Evolutionary conservation across 306 rosid genomes (phyloP), one percentile per base, ranked within the genome.

Genomic region (Cicer pinnatifidum): DNA sequence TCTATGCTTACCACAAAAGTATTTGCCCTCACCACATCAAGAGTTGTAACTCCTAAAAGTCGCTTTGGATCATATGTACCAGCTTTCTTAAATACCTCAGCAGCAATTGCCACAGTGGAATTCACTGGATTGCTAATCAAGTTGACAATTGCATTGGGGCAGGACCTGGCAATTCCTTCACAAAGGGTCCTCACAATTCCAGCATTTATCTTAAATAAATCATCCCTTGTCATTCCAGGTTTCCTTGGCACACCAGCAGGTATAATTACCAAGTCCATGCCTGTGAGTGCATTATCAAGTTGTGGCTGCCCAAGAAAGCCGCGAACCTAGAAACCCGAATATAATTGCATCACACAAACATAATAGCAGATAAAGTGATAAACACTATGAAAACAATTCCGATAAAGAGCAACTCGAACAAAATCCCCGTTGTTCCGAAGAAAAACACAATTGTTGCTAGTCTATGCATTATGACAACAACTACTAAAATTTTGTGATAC

Each of bases 171-270:
- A 81, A 95, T 77, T 78, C 97, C 99, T 80, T 95, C 97, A 62
- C 86, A 82, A 12, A 95, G 91, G 19, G 97, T 90, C 88, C 8
- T 91, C 46, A 91, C 97, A 74, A 95, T 95, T 76, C 99, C 97
- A 17, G 99, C 97, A 78, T 91, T 95, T 70, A 91, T 91, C 37
- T 91, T 95, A 69, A 95, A 90, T 13, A 95, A 94, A 73, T 91
- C 99, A 38, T 95, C 97, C 84, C 97, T 90, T 4, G 97, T 95
- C 97, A 90, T 95, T 80, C 97, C 99, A 9, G 99, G 99, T 83
- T 95, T 91, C 78, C 99, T 84, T 35, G 99, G 97, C 12, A 95
- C 91, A 35, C 97, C 96, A 11, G 97, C 97, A 43, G 97, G 97
- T 79, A 95, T 87, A 51, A 95, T 73, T 56, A 95, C 85, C 50